phyloP scores from a whole-genome alignment of 768 basidiomycete genomes.

The Hortiboletus campestris region DNA sequence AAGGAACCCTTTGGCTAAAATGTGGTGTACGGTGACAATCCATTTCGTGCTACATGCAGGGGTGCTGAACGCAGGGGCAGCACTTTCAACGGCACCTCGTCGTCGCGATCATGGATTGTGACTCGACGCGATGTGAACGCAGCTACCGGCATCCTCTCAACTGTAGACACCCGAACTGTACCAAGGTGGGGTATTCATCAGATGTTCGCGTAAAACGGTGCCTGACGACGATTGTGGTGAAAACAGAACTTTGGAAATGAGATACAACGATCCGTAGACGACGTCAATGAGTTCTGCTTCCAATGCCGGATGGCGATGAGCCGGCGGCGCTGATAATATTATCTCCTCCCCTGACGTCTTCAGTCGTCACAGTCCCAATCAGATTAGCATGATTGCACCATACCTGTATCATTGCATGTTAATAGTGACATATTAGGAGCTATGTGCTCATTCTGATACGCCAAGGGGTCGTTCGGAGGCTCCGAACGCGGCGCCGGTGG shows the following conservation, averaged over 20 bases:
- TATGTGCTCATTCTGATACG: conserved; percentile 4
- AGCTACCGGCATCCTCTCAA: conserved; percentile 57
- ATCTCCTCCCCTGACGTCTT: not conserved
- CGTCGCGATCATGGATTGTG: conserved; percentile 74
- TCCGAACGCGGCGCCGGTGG: not conserved
- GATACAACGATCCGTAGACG: conserved; percentile 66
- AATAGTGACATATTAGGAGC: conserved; percentile 17
- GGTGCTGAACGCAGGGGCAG: conserved; percentile 35
- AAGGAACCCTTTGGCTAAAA: conserved; percentile 73
- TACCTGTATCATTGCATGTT: conserved; percentile 28
- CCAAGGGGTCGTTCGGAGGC: not conserved
- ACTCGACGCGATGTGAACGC: conserved; percentile 58
- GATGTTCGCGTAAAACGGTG: conserved; percentile 9
- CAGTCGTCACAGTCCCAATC: not conserved
- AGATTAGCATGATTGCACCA: conserved; percentile 25
- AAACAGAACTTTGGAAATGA: conserved; percentile 64
- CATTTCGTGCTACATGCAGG: conserved; percentile 1
- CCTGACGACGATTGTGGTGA: conserved; percentile 6
- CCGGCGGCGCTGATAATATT: conserved; percentile 28
- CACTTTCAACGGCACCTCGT: conserved; percentile 79
- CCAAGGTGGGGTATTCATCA: conserved; percentile 46
- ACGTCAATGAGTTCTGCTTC: conserved; percentile 69
- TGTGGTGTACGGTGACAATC: conserved; percentile 54
- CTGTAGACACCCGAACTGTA: conserved; percentile 55
- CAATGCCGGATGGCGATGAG: conserved; percentile 62